Percentiles rank a stretch among this genome's conserved stretches.
Evolutionary conservation across 768 basidiomycete genomes (phyloP).

Genomic region (Tephrocybe sp.): DNA sequence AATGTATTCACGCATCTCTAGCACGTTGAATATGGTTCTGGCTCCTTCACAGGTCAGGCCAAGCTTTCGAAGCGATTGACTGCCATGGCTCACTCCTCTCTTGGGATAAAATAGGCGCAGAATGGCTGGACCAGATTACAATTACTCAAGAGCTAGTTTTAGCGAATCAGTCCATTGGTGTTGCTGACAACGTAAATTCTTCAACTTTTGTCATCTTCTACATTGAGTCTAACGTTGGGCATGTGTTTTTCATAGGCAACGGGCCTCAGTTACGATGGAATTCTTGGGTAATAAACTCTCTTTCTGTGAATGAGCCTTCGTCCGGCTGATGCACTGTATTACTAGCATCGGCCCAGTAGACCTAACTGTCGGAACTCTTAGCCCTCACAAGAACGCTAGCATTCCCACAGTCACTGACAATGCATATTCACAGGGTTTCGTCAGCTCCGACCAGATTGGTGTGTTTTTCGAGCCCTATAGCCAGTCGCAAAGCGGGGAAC

Average conservation of each 20-base stretch:
- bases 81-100: not conserved
- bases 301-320: not conserved
- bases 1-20: conserved; percentile 16
- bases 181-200: conserved; percentile 34
- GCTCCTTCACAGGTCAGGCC: conserved; percentile 47
- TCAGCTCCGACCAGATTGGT: conserved; percentile 37
- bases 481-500: conserved; percentile 41
- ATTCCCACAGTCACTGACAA: conserved; percentile 61
- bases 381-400: conserved; percentile 16
- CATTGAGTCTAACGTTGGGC: no score
- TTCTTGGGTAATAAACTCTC: conserved; percentile 46
- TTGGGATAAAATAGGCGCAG: conserved; percentile 29
- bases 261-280: conserved; percentile 59
- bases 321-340: not conserved
- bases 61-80: not conserved
- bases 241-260: conserved; percentile 19
- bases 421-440: conserved; percentile 36
- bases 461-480: conserved; percentile 52
- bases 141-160: conserved; percentile 49
- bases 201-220: not conserved
- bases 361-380: conserved; percentile 44
- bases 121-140: conserved; percentile 51
- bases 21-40: conserved; percentile 59
- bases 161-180: conserved; percentile 60
- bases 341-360: conserved; percentile 56